A percentile compares a stretch with the other conserved stretches of the same genome.
These are phyloP conservation scores for Leucocoprinus birnbaumii DNA, from an alignment of 768 basidiomycete species.

Conservation along the genomic window DNA sequence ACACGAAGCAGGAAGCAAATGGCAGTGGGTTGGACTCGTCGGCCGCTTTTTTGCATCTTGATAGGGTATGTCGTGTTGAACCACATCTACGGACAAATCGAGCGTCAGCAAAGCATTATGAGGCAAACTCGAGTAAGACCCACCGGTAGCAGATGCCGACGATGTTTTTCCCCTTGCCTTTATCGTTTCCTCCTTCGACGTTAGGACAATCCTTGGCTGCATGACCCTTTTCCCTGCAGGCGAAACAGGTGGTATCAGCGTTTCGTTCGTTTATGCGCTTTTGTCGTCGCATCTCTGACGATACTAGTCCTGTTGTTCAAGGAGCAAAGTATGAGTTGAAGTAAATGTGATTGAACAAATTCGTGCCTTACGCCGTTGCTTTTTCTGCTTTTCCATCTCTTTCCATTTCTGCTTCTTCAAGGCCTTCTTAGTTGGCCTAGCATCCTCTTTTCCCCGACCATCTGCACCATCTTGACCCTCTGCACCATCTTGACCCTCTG, in stretches of 20 bases:
- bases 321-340: background rate
- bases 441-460: conserved; percentile 10
- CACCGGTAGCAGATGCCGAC: conserved; percentile 75
- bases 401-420: conserved; percentile 29
- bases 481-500: conserved; percentile 2
- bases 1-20: conserved; percentile 91
- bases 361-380: conserved; percentile 24
- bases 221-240: conserved; percentile 83
- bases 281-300: conserved; percentile 58
- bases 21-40: conserved; percentile 71
- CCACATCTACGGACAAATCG: conserved; percentile 58
- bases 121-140: conserved; percentile 18
- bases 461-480: conserved; percentile 14
- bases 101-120: background rate
- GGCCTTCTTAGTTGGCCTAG: conserved; percentile 11
- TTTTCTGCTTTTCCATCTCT: conserved; percentile 26
- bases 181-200: conserved; percentile 12
- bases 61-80: conserved; percentile 72
- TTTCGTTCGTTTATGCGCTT: conserved; percentile 59
- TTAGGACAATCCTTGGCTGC: conserved; percentile 79
- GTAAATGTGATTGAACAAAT: conserved; percentile 12
- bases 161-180: conserved; percentile 20
- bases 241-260: conserved; percentile 73
- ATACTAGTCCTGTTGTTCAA: background rate
- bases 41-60: conserved; percentile 67